Percentiles rank a stretch among this genome's conserved stretches.
These are phyloP conservation scores for Sodiomyces alkalinus DNA, from an alignment of 2,329 filamentous ascomycete genomes.

Conservation along the genomic window DNA sequence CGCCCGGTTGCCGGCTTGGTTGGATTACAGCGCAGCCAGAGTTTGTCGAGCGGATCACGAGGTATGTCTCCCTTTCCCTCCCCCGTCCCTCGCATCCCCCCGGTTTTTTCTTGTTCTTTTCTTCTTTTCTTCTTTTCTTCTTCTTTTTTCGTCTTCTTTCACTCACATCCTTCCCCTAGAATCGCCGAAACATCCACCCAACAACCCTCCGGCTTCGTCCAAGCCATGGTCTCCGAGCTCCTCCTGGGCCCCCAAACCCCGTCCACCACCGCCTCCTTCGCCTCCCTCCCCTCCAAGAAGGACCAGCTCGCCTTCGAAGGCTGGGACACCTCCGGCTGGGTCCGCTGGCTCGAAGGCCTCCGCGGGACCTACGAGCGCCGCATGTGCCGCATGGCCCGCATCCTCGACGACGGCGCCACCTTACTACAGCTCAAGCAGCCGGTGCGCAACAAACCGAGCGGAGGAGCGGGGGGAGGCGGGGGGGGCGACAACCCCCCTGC, in stretches of 20 bases:
- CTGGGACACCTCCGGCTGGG: constrained; percentile 77
- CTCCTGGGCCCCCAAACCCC: constrained; percentile 55
- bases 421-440: constrained; percentile 50
- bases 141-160: background rate
- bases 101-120: background rate
- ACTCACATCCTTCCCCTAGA: constrained; percentile 22
- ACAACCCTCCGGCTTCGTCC: constrained; percentile 80
- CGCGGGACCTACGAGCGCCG: constrained; percentile 72
- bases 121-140: too few relatives aligned
- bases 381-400: constrained; percentile 64
- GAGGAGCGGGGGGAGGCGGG: too few relatives aligned
- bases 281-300: constrained; percentile 26
- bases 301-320: constrained; percentile 34
- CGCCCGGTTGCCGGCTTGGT: constrained; percentile 76
- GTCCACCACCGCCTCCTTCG: constrained; percentile 24
- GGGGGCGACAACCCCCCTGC: too few relatives aligned
- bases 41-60: constrained; percentile 54
- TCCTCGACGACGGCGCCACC: constrained; percentile 53
- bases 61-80: constrained; percentile 9
- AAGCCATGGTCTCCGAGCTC: constrained; percentile 64
- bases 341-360: constrained; percentile 78
- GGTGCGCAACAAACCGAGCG: too few relatives aligned
- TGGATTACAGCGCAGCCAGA: constrained; percentile 80
- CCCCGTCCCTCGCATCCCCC: too few relatives aligned
- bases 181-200: constrained; percentile 68